phyloP scores from a whole-genome alignment of 2,329 filamentous ascomycete genomes.

The Talaromyces amestolkiae region DNA sequence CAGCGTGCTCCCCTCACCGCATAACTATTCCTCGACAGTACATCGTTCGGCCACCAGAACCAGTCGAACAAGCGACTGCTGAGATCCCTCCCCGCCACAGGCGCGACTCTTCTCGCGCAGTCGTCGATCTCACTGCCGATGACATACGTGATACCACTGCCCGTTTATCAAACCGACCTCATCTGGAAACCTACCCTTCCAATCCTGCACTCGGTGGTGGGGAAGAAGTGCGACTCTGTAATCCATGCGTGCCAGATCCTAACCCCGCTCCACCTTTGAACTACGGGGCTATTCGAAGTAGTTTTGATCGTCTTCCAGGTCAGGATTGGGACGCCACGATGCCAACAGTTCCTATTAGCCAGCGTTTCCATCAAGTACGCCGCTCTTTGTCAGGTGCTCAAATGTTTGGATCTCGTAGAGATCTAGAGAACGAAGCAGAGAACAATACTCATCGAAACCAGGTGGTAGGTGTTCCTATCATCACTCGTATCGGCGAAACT shows the following conservation, averaged over 20 bases:
- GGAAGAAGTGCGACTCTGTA: constrained; percentile 68
- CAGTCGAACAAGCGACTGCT: constrained; percentile 25
- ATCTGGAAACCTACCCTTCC: neutral
- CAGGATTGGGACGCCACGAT: constrained; percentile 20
- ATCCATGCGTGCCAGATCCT: constrained; percentile 70
- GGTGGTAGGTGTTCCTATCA: neutral
- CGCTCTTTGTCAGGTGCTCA: constrained; percentile 27
- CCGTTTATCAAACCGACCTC: neutral
- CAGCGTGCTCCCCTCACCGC: constrained; percentile 83
- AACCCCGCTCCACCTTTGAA: constrained; percentile 56
- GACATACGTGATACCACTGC: neutral
- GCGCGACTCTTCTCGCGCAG: constrained; percentile 35
- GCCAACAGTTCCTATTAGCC: constrained; percentile 19
- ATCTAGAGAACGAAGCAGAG: constrained; percentile 14
- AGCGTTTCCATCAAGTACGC: constrained; percentile 28
- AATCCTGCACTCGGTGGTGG: constrained; percentile 60
- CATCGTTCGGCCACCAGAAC: constrained; percentile 74
- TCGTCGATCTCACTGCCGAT: constrained; percentile 43
- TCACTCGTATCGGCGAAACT: neutral
- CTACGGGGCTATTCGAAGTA: constrained; percentile 29
- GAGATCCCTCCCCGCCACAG: neutral
- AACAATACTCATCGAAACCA: constrained; percentile 3
- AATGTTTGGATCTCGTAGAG: constrained; percentile 21
- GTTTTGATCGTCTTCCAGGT: constrained; percentile 21
- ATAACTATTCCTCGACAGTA: constrained; percentile 93